A percentile compares a stretch with the other conserved stretches of the same genome.
Conservation (phyloP, 2,329 filamentous ascomycete species). For the Trichoderma sp. region DNA sequence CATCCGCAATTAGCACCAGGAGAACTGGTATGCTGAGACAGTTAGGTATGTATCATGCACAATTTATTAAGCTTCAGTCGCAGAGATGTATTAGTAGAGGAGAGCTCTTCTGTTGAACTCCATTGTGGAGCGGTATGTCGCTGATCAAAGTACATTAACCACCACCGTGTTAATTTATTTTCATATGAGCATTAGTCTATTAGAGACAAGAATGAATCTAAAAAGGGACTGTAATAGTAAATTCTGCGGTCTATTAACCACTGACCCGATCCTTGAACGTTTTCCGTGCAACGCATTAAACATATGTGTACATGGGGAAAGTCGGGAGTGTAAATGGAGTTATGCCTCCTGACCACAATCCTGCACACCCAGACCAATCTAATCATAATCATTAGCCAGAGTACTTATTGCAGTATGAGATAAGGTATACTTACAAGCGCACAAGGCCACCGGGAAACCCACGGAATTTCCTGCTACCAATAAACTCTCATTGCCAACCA, state of each 20-base stretch:
- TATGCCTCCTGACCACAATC: neutral
- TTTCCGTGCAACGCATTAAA: neutral
- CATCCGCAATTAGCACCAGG: neutral
- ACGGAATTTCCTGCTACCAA: neutral
- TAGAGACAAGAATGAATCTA: neutral
- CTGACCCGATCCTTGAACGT: neutral
- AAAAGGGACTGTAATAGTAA: neutral
- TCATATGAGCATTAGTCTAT: neutral
- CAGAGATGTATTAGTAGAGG: too few species aligned
- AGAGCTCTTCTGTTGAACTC: too few species aligned
- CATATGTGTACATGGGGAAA: neutral
- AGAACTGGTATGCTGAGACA: too few species aligned
- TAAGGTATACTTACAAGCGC: neutral
- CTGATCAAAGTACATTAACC: neutral
- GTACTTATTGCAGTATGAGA: neutral
- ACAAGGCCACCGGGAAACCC: neutral
- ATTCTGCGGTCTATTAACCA: neutral
- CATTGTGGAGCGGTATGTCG: too few species aligned
- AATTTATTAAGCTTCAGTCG: too few species aligned
- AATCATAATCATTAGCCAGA: neutral
- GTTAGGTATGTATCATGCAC: too few species aligned
- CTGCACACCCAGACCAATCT: neutral
- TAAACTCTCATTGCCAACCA: neutral
- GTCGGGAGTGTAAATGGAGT: neutral
- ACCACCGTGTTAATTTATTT: too few species aligned